phyloP scores from a whole-genome alignment of 2,329 filamentous ascomycete genomes.

The Teratosphaeria viscida region DNA sequence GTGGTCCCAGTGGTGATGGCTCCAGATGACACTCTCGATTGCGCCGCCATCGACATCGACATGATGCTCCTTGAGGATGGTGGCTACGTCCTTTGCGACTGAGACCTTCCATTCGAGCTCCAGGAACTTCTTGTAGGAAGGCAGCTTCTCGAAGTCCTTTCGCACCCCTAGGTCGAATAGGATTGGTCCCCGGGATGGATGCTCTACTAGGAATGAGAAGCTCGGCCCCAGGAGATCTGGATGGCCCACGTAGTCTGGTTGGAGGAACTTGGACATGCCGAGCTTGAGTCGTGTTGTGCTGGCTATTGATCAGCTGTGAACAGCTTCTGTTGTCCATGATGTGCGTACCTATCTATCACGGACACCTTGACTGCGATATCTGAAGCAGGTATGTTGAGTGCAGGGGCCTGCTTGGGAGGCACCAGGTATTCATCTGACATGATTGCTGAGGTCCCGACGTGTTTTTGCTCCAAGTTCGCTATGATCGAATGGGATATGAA shows the following conservation, averaged over 20 bases:
- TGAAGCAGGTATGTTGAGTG: constrained; percentile 25
- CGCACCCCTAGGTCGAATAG: constrained; percentile 40
- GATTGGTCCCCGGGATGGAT: constrained; percentile 31
- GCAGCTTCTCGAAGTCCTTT: constrained; percentile 36
- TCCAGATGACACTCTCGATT: constrained; percentile 24
- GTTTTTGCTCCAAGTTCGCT: background rate
- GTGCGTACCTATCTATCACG: constrained; percentile 25
- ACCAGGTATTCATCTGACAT: constrained; percentile 13
- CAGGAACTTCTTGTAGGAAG: constrained; percentile 23
- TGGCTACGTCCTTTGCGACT: constrained; percentile 34
- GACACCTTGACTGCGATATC: constrained; percentile 24
- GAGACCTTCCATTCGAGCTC: constrained; percentile 26
- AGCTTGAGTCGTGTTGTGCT: constrained; percentile 26
- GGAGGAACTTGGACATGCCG: constrained; percentile 24
- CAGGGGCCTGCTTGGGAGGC: constrained; percentile 20
- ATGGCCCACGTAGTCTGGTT: constrained; percentile 30
- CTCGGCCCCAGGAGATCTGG: constrained; percentile 29
- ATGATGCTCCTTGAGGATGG: constrained; percentile 31
- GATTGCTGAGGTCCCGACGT: background rate
- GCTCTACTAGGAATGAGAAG: constrained; percentile 40
- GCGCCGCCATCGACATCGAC: constrained; percentile 28
- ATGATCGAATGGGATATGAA: background rate
- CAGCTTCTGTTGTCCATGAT: background rate
- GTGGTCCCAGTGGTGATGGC: constrained; percentile 25
- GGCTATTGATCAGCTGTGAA: background rate